phyloP scores from a whole-genome alignment of 2,329 filamentous ascomycete species.

The Cadophora malorum region DNA sequence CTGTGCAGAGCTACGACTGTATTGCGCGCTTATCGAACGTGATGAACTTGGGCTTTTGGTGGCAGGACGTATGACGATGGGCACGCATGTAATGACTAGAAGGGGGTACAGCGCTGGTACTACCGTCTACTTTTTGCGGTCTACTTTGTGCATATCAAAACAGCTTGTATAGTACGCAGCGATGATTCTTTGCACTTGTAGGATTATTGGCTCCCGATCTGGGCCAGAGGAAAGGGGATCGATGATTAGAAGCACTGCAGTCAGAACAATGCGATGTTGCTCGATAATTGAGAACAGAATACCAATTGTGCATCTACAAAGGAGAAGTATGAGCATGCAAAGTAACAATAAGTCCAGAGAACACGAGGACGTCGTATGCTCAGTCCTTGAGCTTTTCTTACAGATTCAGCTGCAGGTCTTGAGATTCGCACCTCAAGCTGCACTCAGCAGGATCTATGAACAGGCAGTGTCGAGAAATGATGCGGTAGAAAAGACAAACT shows the following conservation, averaged over 20 bases:
- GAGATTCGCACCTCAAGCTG: background rate
- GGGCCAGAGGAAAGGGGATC: background rate
- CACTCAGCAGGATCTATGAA: background rate
- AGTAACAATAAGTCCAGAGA: background rate
- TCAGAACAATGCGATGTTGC: background rate
- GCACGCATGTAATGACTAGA: background rate
- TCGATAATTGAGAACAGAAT: background rate
- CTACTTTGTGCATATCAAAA: background rate
- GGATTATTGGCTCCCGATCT: background rate
- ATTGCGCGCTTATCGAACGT: background rate
- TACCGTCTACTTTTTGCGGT: background rate
- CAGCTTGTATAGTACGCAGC: conserved; percentile 3
- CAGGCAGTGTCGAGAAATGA: background rate
- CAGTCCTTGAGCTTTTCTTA: background rate
- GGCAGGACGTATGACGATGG: background rate
- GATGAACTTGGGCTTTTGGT: background rate
- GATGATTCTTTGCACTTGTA: background rate
- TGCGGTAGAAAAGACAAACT: background rate
- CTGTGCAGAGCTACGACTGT: background rate
- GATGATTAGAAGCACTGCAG: background rate
- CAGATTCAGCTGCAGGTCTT: background rate
- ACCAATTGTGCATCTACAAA: background rate
- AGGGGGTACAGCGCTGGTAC: background rate
- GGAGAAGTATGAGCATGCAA: background rate
- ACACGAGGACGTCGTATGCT: background rate